Percentiles rank a stretch among this genome's conserved stretches.
phyloP scores from a whole-genome alignment of 306 rosid species.

The Glycine tomentella region DNA sequence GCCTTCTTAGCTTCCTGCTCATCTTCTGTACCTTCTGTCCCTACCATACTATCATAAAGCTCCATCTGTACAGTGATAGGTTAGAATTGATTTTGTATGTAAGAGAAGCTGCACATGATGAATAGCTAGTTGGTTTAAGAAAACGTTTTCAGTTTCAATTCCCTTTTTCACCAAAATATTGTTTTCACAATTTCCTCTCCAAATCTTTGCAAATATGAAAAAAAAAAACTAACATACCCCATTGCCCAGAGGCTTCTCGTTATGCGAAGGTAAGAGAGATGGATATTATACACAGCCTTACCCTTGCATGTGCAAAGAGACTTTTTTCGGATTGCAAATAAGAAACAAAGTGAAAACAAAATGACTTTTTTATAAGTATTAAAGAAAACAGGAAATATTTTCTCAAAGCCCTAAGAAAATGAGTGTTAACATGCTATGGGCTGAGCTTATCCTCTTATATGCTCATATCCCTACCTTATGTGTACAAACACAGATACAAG shows the following conservation, averaged over 20 bases:
- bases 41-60: conserved; percentile 61
- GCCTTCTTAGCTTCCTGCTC: conserved; percentile 54
- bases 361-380: neutral
- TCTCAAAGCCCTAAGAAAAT: neutral
- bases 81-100: conserved; percentile 35
- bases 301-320: too few species aligned
- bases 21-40: conserved; percentile 54
- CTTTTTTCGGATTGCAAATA: too few species aligned
- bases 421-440: neutral
- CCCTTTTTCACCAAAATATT: neutral
- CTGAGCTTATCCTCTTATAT: neutral
- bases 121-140: neutral
- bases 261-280: too few species aligned
- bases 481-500: neutral
- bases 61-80: conserved; percentile 49
- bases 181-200: neutral
- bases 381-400: neutral
- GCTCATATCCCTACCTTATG: conserved; percentile 20
- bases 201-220: conserved; percentile 1
- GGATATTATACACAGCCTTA: too few species aligned
- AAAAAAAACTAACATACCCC: too few species aligned
- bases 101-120: conserved; percentile 18
- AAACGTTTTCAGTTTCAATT: neutral
- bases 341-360: neutral
- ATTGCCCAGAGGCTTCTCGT: too few species aligned